Base-by-base conservation (phyloP, 805 yeast species). In the Metschnikowia noctiluminum region DNA sequence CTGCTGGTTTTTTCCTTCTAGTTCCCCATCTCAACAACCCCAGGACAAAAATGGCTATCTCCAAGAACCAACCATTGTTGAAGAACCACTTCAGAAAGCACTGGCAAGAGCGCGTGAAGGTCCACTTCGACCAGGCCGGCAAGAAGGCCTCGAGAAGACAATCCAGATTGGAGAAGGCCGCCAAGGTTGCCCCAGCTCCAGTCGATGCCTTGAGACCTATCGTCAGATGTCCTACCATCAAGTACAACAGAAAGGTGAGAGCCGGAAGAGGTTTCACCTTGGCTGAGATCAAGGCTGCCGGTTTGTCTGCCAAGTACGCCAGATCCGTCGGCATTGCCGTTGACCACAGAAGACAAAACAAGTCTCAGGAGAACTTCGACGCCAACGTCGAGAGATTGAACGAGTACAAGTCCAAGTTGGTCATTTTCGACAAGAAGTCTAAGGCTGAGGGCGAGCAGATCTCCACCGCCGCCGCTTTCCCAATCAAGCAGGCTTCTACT, bases 101-200 rank as follows among this genome's bases (percentile, higher is more conserved):
- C 96, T 94, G 99, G 99, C 98, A 94, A 82, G 96, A 89, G 80
- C 89, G 98, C 74, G 99, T 94, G 84, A 89, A 83, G 77, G 97
- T 89, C 70, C 99, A 95, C 90, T 87, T 94, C 75, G 97, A 94
- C 92, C 99, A 94, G 84, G 97, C 99, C 73, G 99, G 99, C 77
- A 90, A 92, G 86, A 94, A 94, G 86, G 90, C 80, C 71, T 85
- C 96, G 62, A 90, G 99, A 86, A 87, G 99, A 82, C 81, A 79
- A 63, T 87, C 96, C 63, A 89, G 99, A 81, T 86, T 88, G 73
- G 69, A 85, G 68, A 91, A 87, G 82, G 96, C 97, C 67, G 96
- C 97, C 68, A 80, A 80, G 74, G 78, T 86, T 66, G 98, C 99
- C 69, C 99, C 99, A 80, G 91, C 88, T 74, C 99, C 99, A 69